Percentiles rank a stretch among this genome's conserved stretches.
These are phyloP conservation scores for Yarrowia deformans DNA, from an alignment of 805 yeast species.

Conservation along the genomic window DNA sequence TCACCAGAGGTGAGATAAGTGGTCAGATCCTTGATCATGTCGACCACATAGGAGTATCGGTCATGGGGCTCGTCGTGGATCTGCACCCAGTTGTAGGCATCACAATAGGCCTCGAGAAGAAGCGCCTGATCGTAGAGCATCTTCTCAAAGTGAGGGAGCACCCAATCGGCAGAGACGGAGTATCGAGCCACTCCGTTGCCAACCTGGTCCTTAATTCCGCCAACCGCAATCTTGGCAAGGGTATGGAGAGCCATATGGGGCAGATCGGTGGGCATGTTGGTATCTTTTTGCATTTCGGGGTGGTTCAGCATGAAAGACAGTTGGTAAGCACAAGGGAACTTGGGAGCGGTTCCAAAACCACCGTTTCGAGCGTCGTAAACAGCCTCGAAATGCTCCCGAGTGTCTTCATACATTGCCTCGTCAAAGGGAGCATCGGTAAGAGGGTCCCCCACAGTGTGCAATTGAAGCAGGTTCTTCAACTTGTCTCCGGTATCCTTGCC, in stretches of 20 bases:
- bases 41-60: slow-evolving; percentile 41
- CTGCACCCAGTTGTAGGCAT: slow-evolving; percentile 45
- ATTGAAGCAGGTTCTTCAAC: slow-evolving; percentile 45
- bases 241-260: slow-evolving; percentile 46
- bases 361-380: slow-evolving; percentile 48
- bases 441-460: slow-evolving; percentile 43
- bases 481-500: slow-evolving; percentile 45
- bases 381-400: slow-evolving; percentile 45
- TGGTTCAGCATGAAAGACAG: slow-evolving; percentile 44
- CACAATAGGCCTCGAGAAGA: slow-evolving; percentile 49
- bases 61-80: slow-evolving; percentile 43
- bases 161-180: slow-evolving; percentile 53
- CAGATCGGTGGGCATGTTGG: slow-evolving; percentile 40
- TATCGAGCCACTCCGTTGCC: slow-evolving; percentile 52
- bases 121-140: slow-evolving; percentile 52
- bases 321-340: slow-evolving; percentile 50
- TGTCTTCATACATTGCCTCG: slow-evolving; percentile 42
- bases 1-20: slow-evolving; percentile 45
- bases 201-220: slow-evolving; percentile 53
- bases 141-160: slow-evolving; percentile 53
- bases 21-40: slow-evolving; percentile 43
- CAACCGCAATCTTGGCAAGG: slow-evolving; percentile 47
- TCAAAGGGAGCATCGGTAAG: slow-evolving; percentile 36
- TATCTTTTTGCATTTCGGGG: slow-evolving; percentile 25
- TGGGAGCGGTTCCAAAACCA: slow-evolving; percentile 52